Evolutionary conservation across 495 filamentous ascomycete genomes (phyloP).

Genomic region (Penicillium bovifimosum): DNA sequence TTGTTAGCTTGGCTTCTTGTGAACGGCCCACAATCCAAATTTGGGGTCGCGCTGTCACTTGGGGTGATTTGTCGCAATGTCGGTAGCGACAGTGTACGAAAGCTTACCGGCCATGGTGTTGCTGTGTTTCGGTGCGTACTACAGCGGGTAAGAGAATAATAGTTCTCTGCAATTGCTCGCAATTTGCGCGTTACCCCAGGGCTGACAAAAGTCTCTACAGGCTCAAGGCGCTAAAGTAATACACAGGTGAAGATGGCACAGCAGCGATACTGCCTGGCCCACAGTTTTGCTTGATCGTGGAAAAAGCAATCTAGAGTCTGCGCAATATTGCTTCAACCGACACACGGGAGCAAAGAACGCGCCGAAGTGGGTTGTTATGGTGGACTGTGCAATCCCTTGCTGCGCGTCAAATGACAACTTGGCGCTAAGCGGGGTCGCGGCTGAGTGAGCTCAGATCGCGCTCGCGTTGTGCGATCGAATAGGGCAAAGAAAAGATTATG

Average conservation of each 20-base stretch:
- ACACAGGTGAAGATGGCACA: slow-evolving; percentile 35
- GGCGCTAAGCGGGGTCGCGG: slow-evolving; percentile 35
- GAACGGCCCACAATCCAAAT: not conserved
- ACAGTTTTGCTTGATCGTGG: slow-evolving; percentile 35
- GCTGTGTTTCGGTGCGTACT: slow-evolving; percentile 29
- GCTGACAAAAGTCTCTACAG: slow-evolving; percentile 37
- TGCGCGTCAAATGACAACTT: slow-evolving; percentile 26
- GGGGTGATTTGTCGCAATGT: slow-evolving; percentile 4
- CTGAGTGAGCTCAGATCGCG: slow-evolving; percentile 9
- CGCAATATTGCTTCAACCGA: slow-evolving; percentile 10
- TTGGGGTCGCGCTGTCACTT: slow-evolving; percentile 2
- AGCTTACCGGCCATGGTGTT: slow-evolving; percentile 45
- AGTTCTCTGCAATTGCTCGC: slow-evolving; percentile 11
- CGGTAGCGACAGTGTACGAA: slow-evolving; percentile 25
- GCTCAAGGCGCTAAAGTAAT: slow-evolving; percentile 41
- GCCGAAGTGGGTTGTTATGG: slow-evolving; percentile 16
- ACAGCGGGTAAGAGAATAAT: slow-evolving; percentile 31
- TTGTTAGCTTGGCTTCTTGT: slow-evolving; percentile 29
- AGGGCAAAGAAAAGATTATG: not conserved
- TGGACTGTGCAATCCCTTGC: slow-evolving; percentile 21
- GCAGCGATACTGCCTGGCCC: slow-evolving; percentile 28
- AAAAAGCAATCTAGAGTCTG: slow-evolving; percentile 16
- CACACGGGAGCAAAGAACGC: slow-evolving; percentile 11
- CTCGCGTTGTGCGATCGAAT: not conserved
- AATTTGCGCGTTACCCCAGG: slow-evolving; percentile 27